Evolutionary conservation across 352 stramenopile genomes (phyloP).

Genomic region (Hyaloperonospora brassicae): DNA sequence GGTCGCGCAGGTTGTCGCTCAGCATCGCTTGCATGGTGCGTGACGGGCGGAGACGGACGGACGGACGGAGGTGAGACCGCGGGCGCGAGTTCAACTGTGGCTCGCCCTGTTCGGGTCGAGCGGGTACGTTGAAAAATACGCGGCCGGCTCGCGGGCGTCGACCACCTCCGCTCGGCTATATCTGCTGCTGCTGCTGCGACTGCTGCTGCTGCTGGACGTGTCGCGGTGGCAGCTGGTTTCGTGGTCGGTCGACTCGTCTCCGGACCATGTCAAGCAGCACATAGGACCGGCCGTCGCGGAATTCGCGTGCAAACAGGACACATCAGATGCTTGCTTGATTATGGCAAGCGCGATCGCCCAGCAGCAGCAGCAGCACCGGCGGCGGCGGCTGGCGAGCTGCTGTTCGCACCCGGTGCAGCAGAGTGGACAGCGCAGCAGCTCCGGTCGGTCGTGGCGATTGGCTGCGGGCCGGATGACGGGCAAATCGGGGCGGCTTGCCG

Average conservation of each 20-base stretch:
- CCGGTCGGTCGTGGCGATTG: constrained; percentile 1
- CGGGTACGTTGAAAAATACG: constrained; percentile 31
- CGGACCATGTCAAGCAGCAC: constrained; percentile 20
- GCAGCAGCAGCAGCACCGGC: background rate
- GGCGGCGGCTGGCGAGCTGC: constrained; percentile 23
- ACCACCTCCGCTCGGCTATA: constrained; percentile 1
- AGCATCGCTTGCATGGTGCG: constrained; percentile 35
- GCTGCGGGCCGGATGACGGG: constrained; percentile 9
- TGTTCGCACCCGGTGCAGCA: constrained; percentile 10
- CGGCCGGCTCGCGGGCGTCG: no score
- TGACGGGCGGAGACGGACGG: constrained; percentile 1
- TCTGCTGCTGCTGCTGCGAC: no score
- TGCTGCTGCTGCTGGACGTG: constrained; percentile 1
- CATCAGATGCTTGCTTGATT: constrained; percentile 29
- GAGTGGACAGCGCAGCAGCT: background rate
- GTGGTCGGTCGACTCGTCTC: constrained; percentile 20
- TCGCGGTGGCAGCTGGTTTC: constrained; percentile 17
- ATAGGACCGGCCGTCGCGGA: constrained; percentile 14
- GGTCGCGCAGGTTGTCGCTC: constrained; percentile 21
- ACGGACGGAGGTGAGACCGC: constrained; percentile 14
- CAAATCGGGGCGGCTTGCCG: constrained; percentile 12
- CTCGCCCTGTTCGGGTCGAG: constrained; percentile 17
- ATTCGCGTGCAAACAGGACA: constrained; percentile 22
- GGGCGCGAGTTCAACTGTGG: constrained; percentile 26
- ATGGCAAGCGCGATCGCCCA: constrained; percentile 5